Evolutionary conservation across 805 yeast species (phyloP).

Genomic region (Candida silvicultrix): DNA sequence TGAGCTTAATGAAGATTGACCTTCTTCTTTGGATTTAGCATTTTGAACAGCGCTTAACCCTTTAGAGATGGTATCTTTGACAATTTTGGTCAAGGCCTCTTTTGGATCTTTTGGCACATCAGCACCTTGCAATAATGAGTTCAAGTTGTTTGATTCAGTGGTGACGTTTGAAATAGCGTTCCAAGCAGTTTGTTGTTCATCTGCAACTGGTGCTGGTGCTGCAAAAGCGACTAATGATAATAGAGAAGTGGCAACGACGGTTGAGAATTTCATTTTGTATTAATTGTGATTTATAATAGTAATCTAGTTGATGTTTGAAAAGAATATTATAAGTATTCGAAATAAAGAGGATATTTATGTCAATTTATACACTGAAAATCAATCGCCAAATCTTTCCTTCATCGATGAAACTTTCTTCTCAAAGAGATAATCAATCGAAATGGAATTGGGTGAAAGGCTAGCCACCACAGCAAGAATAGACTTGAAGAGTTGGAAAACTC

Average conservation of each 20-base stretch:
- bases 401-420: neutral
- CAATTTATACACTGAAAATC: neutral
- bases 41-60: neutral
- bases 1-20: neutral
- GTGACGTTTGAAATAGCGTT: slow-evolving; percentile 4
- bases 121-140: slow-evolving; percentile 2
- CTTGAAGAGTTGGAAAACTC: neutral
- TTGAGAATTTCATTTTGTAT: neutral
- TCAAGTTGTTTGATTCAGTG: neutral
- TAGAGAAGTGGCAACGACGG: neutral
- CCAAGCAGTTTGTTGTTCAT: neutral
- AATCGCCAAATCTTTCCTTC: neutral
- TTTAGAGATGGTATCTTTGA: neutral
- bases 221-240: neutral
- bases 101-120: neutral
- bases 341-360: neutral
- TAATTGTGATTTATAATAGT: neutral
- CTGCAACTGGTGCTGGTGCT: slow-evolving; percentile 4
- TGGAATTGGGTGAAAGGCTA: too few species aligned
- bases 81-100: neutral
- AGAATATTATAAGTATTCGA: too few species aligned
- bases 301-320: too few species aligned
- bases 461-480: too few species aligned
- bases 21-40: neutral
- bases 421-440: neutral